Evolutionary conservation across 2,329 filamentous ascomycete species (phyloP).

Genomic region (Alternaria sp.): DNA sequence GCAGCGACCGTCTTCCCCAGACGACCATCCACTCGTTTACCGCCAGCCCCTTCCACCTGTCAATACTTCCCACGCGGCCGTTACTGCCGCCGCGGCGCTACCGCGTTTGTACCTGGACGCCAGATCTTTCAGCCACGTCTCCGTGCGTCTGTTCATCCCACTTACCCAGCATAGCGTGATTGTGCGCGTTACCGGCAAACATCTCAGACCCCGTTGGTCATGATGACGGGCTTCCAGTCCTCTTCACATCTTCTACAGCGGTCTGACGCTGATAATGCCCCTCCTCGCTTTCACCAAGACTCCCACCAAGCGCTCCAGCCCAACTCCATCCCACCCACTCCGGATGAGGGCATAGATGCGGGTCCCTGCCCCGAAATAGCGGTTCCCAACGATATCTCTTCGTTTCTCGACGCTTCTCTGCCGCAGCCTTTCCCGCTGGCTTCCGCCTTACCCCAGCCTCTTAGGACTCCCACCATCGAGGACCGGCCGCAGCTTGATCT

Average conservation of each 20-base stretch:
- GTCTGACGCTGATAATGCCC: slow-evolving; percentile 16
- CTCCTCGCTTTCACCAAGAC: slow-evolving; percentile 5
- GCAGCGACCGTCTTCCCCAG: background rate
- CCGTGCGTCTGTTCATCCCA: slow-evolving; percentile 22
- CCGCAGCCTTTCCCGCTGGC: slow-evolving; percentile 39
- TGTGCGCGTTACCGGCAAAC: slow-evolving; percentile 17
- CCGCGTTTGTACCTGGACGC: slow-evolving; percentile 27
- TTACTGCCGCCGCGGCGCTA: slow-evolving; percentile 25
- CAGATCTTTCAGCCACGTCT: slow-evolving; percentile 36
- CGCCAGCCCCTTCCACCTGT: slow-evolving; percentile 1
- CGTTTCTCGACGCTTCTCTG: slow-evolving; percentile 38
- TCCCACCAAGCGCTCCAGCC: background rate
- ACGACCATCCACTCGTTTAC: slow-evolving; percentile 2
- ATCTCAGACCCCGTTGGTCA: slow-evolving; percentile 15
- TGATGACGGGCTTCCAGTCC: slow-evolving; percentile 19
- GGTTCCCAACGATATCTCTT: slow-evolving; percentile 22
- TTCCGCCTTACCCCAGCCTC: slow-evolving; percentile 24
- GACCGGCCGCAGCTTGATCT: slow-evolving; percentile 33
- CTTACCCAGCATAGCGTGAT: slow-evolving; percentile 19
- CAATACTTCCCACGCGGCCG: slow-evolving; percentile 20
- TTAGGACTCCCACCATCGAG: slow-evolving; percentile 36
- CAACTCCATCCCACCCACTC: slow-evolving; percentile 28
- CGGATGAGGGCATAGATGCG: slow-evolving; percentile 22
- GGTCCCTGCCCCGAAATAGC: slow-evolving; percentile 20
- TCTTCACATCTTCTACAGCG: slow-evolving; percentile 16